phyloP scores from a whole-genome alignment of 768 basidiomycete genomes.

The Rhodocollybia butyracea region DNA sequence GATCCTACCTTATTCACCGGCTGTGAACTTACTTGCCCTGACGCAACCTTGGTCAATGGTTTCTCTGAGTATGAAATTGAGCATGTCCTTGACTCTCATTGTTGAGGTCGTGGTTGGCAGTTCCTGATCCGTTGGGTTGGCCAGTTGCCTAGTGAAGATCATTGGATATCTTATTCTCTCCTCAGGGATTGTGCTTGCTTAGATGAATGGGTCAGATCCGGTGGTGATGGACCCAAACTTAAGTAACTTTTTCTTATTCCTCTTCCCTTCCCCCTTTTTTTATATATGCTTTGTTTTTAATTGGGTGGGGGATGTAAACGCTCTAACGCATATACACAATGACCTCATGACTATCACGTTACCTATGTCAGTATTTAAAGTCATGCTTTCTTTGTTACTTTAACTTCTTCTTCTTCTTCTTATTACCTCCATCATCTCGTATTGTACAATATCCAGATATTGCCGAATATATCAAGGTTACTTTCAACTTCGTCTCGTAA shows the following conservation, averaged over 20 bases:
- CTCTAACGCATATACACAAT: too few relatives aligned
- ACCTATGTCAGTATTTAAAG: too few relatives aligned
- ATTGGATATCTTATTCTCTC: constrained; percentile 18
- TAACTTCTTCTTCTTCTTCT: too few relatives aligned
- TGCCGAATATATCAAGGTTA: too few relatives aligned
- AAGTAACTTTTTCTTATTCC: not conserved
- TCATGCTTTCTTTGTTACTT: too few relatives aligned
- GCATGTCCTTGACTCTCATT: not conserved
- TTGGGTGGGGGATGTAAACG: not conserved
- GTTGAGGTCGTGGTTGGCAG: constrained; percentile 18
- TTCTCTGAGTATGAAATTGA: not conserved
- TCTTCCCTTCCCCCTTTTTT: not conserved
- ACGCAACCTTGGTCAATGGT: not conserved
- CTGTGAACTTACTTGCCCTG: constrained; percentile 1
- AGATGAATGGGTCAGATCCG: not conserved
- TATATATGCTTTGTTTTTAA: not conserved
- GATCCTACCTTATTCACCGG: constrained; percentile 29
- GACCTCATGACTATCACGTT: too few relatives aligned
- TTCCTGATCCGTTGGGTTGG: constrained; percentile 22
- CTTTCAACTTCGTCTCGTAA: too few relatives aligned
- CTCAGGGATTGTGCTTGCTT: constrained; percentile 7
- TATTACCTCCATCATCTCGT: too few relatives aligned
- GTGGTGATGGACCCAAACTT: not conserved
- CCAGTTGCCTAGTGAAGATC: constrained; percentile 13
- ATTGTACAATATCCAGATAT: too few relatives aligned